phyloP scores from a whole-genome alignment of 1,139 yeast genomes.

The Suhomyces bokatorum region DNA sequence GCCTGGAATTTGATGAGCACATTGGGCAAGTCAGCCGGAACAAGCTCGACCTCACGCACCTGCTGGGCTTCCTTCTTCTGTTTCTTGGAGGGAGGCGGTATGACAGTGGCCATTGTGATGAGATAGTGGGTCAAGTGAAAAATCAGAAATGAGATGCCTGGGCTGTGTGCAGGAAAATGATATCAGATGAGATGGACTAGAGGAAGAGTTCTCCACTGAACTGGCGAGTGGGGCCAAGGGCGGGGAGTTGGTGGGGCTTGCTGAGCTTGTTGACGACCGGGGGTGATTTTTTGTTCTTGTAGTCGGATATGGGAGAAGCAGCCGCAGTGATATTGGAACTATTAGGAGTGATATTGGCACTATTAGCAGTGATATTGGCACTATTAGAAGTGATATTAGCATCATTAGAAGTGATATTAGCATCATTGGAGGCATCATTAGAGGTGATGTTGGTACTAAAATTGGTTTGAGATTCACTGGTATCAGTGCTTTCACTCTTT shows the following conservation, averaged over 20 bases:
- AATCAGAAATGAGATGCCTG: neutral
- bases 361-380: too few relatives aligned
- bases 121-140: constrained; percentile 3
- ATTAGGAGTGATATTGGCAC: neutral
- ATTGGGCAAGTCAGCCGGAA: constrained; percentile 82
- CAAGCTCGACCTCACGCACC: constrained; percentile 69
- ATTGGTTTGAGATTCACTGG: too few relatives aligned
- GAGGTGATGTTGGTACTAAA: too few relatives aligned
- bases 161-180: constrained; percentile 8
- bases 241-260: constrained; percentile 31
- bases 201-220: constrained; percentile 38
- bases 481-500: too few relatives aligned
- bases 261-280: constrained; percentile 34
- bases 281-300: constrained; percentile 18
- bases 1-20: constrained; percentile 90
- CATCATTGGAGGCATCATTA: too few relatives aligned
- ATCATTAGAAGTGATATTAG: too few relatives aligned
- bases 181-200: constrained; percentile 9
- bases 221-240: constrained; percentile 29
- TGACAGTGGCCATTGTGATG: constrained; percentile 77
- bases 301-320: constrained; percentile 2
- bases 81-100: constrained; percentile 93
- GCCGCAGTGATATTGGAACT: too few relatives aligned
- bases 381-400: too few relatives aligned
- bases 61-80: constrained; percentile 83